phyloP scores from a whole-genome alignment of 1,284 basidiomycete species.

The Fomitopsis betulina region DNA sequence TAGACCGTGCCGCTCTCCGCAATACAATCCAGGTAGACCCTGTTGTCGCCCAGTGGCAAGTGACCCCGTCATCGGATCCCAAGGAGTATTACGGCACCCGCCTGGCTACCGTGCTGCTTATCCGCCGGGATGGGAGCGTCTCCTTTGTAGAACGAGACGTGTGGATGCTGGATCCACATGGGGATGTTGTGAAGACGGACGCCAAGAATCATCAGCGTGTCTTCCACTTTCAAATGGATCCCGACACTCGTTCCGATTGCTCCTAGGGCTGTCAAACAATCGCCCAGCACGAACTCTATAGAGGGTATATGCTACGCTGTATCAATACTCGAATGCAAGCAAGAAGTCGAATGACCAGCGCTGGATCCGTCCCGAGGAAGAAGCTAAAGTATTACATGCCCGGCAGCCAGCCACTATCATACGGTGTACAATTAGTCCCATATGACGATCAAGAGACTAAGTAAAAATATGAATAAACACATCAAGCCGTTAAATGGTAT shows the following conservation, averaged over 20 bases:
- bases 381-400: neutral
- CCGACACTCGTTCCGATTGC: neutral
- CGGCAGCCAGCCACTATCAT: neutral
- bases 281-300: neutral
- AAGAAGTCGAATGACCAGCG: neutral
- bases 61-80: conserved; percentile 9
- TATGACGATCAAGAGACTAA: neutral
- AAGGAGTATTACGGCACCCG: conserved; percentile 58
- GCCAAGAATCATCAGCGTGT: conserved; percentile 39
- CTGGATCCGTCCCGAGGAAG: neutral
- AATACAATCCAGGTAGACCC: conserved; percentile 62
- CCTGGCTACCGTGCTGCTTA: conserved; percentile 65
- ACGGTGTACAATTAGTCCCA: neutral
- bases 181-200: conserved; percentile 28
- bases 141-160: conserved; percentile 70
- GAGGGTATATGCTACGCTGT: neutral
- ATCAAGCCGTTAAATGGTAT: conserved; percentile 22
- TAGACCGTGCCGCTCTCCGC: conserved; percentile 46
- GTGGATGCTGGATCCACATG: conserved; percentile 45
- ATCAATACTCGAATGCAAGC: neutral
- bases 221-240: conserved; percentile 46
- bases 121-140: conserved; percentile 55
- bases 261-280: neutral
- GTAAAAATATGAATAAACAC: conserved; percentile 7
- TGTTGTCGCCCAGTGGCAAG: conserved; percentile 18